Percentiles rank a stretch among this genome's conserved stretches.
These are phyloP conservation scores for Sclerotinia glacialis DNA, from an alignment of 2,329 filamentous ascomycete genomes.

Conservation along the genomic window DNA sequence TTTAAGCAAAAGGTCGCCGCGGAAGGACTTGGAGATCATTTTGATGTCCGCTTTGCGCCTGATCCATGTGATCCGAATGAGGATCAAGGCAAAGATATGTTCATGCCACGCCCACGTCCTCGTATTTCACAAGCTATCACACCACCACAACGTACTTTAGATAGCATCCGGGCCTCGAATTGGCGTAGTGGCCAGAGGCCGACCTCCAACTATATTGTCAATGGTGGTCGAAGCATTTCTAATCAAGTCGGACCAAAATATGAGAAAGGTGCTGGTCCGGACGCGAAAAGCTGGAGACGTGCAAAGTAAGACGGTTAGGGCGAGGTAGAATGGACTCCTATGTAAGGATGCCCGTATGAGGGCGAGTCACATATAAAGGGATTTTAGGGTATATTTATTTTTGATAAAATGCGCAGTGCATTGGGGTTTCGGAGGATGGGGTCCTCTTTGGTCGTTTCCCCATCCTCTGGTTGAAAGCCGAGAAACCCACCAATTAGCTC, in stretches of 20 bases:
- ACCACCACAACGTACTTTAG: background rate
- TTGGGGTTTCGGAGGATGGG: background rate
- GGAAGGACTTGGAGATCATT: background rate
- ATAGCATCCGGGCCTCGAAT: background rate
- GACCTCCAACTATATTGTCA: too few species aligned
- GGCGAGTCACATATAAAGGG: too few species aligned
- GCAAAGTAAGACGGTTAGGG: background rate
- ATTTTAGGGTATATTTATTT: background rate
- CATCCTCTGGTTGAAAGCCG: too few species aligned
- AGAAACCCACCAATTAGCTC: too few species aligned
- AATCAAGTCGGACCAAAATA: background rate
- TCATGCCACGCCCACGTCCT: background rate
- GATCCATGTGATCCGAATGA: slow-evolving; percentile 24
- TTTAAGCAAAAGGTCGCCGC: slow-evolving; percentile 14
- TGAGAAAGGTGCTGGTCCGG: background rate
- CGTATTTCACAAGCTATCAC: background rate
- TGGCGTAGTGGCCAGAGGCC: background rate
- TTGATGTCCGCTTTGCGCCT: slow-evolving; percentile 17
- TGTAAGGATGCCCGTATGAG: background rate
- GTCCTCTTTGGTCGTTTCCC: too few species aligned
- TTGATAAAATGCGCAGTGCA: too few species aligned
- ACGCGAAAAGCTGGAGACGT: slow-evolving; percentile 1
- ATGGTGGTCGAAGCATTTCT: background rate
- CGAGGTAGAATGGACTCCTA: background rate
- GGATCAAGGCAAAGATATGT: slow-evolving; percentile 8